Conservation (phyloP, 441 rosid genomes). For the Populus tomentosa region DNA sequence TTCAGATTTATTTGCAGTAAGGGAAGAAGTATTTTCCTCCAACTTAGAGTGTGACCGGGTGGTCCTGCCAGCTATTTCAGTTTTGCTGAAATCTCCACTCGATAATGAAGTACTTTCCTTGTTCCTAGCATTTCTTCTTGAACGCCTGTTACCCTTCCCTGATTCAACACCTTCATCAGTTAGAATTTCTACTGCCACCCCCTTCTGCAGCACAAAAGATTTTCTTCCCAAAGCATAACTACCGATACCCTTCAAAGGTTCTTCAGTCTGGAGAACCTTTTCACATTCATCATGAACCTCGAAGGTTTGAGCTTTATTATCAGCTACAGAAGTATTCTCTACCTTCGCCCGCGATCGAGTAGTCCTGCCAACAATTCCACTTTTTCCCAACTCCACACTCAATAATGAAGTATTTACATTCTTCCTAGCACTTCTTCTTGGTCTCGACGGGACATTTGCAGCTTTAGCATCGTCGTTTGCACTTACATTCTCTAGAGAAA, state of each 20-base stretch:
- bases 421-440: background rate
- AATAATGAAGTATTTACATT: background rate
- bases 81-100: background rate
- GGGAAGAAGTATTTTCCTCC: background rate
- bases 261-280: background rate
- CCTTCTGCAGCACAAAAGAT: background rate
- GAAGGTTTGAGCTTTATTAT: background rate
- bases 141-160: background rate
- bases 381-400: background rate
- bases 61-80: conserved; percentile 9
- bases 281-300: background rate
- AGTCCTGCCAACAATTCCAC: background rate
- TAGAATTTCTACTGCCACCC: background rate
- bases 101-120: background rate
- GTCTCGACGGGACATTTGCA: background rate
- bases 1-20: no score
- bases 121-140: background rate
- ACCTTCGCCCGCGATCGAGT: background rate
- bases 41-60: conserved; percentile 21
- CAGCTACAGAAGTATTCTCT: background rate
- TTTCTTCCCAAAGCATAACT: background rate
- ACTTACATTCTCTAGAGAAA: background rate
- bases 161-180: background rate
- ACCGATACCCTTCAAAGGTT: background rate
- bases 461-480: background rate